Conservation (phyloP, 2,329 filamentous ascomycete genomes). For the Pseudopithomyces chartarum region DNA sequence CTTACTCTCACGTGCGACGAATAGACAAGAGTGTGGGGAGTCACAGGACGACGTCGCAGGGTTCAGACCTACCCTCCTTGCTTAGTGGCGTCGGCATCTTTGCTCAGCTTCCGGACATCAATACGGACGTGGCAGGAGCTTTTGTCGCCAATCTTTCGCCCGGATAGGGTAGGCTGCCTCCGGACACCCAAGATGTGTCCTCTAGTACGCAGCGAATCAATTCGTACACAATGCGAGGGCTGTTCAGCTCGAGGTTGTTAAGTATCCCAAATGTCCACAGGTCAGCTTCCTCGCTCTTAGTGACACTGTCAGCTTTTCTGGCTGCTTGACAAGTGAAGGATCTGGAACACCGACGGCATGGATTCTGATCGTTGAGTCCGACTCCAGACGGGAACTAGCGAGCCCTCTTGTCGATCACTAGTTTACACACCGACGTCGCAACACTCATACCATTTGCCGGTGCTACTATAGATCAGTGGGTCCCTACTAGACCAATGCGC, state of each 20-base stretch:
- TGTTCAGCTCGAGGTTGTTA: constrained; percentile 5
- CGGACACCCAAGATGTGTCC: constrained; percentile 7
- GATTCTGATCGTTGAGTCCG: constrained; percentile 6
- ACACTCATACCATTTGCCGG: constrained; percentile 1
- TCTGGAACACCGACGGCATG: neutral
- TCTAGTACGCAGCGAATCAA: constrained; percentile 4
- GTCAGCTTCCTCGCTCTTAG: constrained; percentile 1
- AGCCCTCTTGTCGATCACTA: constrained; percentile 4
- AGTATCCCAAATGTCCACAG: constrained; percentile 1
- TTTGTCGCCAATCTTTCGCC: neutral
- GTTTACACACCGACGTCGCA: constrained; percentile 1
- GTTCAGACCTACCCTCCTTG: constrained; percentile 5
- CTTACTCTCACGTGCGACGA: constrained; percentile 1
- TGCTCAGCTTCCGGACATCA: constrained; percentile 3
- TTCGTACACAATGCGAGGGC: neutral
- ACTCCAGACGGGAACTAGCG: constrained; percentile 6
- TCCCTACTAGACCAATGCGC: neutral
- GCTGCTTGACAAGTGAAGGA: neutral
- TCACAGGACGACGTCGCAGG: constrained; percentile 6
- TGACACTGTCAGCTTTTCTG: constrained; percentile 7
- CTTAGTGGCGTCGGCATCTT: constrained; percentile 9
- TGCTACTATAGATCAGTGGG: constrained; percentile 3
- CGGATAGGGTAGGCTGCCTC: constrained; percentile 5
- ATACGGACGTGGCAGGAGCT: constrained; percentile 2
- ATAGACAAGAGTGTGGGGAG: constrained; percentile 3